A percentile compares a stretch with the other conserved stretches of the same genome.
These are phyloP conservation scores for Chamaenerion angustifolium DNA, from an alignment of 345 rosid genomes.

Conservation along the genomic window DNA sequence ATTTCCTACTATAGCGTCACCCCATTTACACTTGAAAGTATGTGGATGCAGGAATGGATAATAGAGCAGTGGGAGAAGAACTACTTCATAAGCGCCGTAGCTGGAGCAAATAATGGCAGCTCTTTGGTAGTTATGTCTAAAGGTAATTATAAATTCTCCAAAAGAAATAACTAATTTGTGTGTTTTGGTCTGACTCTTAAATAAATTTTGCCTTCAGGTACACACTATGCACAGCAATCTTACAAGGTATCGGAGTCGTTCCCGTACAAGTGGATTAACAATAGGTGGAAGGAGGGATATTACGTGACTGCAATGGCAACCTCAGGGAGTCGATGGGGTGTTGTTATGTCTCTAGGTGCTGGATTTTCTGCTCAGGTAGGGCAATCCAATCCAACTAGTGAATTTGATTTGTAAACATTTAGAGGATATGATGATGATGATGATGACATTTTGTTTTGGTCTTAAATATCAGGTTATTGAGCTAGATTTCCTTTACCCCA, in stretches of 20 bases:
- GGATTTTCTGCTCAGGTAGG: conserved; percentile 34
- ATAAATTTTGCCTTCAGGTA: conserved; percentile 17
- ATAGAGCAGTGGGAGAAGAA: conserved; percentile 48
- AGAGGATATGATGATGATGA: too few species aligned
- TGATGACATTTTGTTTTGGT: too few species aligned
- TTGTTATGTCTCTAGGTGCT: conserved; percentile 41
- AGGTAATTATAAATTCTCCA: conserved; percentile 12
- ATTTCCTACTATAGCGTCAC: too few species aligned
- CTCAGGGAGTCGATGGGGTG: conserved; percentile 35
- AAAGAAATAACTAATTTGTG: too few species aligned
- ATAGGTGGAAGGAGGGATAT: conserved; percentile 49
- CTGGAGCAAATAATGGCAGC: conserved; percentile 43
- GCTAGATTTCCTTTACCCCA: conserved; percentile 47
- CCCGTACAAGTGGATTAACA: conserved; percentile 45
- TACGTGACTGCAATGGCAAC: conserved; percentile 47
- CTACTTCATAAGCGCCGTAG: conserved; percentile 36
- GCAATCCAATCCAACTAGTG: too few species aligned
- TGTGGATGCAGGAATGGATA: conserved; percentile 39
- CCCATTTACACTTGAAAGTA: not conserved
- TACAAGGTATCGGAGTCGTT: conserved; percentile 40
- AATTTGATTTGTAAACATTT: too few species aligned
- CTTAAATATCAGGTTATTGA: conserved; percentile 56
- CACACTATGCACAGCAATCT: conserved; percentile 32
- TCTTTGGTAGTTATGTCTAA: conserved; percentile 47
- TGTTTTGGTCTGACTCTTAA: too few species aligned